Evolutionary conservation across 768 basidiomycete genomes (phyloP), one percentile per base, ranked within the genome.

Genomic region (Rhodotorula kratochvilovae): DNA sequence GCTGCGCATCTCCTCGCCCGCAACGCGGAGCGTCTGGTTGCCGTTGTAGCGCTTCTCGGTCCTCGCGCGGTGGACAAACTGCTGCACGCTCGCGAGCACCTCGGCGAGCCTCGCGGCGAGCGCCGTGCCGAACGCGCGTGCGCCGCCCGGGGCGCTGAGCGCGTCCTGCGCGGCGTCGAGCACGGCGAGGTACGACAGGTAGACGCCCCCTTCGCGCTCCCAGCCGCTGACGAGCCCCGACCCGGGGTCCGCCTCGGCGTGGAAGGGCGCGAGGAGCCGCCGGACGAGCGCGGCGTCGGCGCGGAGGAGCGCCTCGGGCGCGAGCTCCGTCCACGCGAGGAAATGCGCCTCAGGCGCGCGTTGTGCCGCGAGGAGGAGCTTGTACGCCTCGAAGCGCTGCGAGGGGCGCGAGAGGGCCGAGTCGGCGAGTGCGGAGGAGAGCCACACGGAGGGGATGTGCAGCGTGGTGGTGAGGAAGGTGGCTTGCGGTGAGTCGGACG

Each of bases 101-200:
- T 88, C 86, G 78, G 97, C 91, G 88, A 98, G 39, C 39, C 13
- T 6, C 39, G 39, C 39, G 8, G 39, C 39, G 39, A 39, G 39
- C 39, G 39, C 39, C 39, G 39, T 13, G 39, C 39, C 39, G 39
- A 39, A 7, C 39, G 8, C 56, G 90, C 79, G 92, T 75, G 89
- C 89, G n/a, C 91, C 91, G 31, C 94, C 83, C 16, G 83, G 90
- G 5, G 90, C 87, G 13, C 91, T n/a, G 90, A 13, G 90, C 87
- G 77, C 91, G 90, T 79, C 95, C 6, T 33, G 27, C 29, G 94
- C 56, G 94, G 83, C 15, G 91, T 89, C 94, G 66, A 92, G 83
- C 45, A 96, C 84, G 4, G 89, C 85, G 61, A 88, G 87, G 81
- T 96, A 99, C 80, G 97, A 92, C 76, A 97, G 80, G 63, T 96